phyloP scores from a whole-genome alignment of 148 eudicot species.

The Amaranthus palmeri region DNA sequence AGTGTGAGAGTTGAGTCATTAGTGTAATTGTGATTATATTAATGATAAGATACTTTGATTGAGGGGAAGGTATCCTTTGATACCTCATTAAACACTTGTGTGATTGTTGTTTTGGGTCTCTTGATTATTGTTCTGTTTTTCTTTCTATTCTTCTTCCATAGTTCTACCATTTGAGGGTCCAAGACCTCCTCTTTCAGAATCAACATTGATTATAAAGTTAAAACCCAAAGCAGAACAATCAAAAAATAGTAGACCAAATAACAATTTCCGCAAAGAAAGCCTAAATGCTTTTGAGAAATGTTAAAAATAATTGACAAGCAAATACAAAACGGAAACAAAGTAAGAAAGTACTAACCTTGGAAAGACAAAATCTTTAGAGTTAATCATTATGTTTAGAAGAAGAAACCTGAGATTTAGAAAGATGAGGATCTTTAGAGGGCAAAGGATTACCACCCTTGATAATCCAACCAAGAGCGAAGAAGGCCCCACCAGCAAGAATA shows the following conservation, averaged over 20 bases:
- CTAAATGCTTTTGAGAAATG: background rate
- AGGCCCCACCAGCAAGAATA: conserved; percentile 82
- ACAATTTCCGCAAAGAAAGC: background rate
- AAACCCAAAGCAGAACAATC: background rate
- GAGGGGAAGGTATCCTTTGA: too few species aligned
- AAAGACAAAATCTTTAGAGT: background rate
- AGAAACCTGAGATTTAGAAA: conserved; percentile 1
- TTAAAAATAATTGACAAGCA: background rate
- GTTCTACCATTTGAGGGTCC: too few species aligned
- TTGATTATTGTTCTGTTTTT: too few species aligned
- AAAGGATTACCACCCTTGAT: conserved; percentile 84
- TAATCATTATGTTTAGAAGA: background rate
- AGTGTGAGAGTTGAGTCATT: too few species aligned
- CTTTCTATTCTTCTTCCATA: too few species aligned
- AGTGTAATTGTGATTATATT: too few species aligned
- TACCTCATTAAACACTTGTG: too few species aligned
- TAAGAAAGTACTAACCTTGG: conserved; percentile 10
- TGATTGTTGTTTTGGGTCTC: too few species aligned
- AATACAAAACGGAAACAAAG: background rate
- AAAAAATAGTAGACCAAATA: background rate
- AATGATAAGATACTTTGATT: too few species aligned
- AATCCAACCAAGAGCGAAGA: conserved; percentile 94
- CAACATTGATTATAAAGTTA: background rate
- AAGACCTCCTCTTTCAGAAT: too few species aligned
- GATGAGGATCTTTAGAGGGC: conserved; percentile 35